Evolutionary conservation across 192 early-diverging fungal species (phyloP), one percentile per base, ranked within the genome.

Genomic region (Coemansia asiatica): DNA sequence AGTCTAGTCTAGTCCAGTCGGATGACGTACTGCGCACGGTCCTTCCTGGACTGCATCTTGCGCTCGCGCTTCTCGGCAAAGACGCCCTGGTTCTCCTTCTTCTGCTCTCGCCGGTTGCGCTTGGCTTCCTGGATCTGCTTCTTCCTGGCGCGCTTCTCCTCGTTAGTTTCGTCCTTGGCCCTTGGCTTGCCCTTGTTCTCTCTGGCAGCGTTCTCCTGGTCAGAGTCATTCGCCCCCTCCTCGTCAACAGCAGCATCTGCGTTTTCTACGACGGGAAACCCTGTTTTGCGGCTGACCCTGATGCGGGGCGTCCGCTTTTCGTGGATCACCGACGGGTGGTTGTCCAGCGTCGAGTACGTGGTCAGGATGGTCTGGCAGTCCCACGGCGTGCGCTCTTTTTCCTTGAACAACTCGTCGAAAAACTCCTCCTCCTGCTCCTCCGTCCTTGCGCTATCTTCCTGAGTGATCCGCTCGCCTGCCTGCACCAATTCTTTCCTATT

Each of bases 91-190:
- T 50, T 82, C n/a, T 74, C 71, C 50, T 67, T 73, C 75, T 78
- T 82, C 31, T 74, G 59, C 61, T 78, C 71, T 46, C 80, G 75
- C 55, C 80, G 71, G 23, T 57, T 46, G 26, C 69, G 68, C 76
- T 90, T 90, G 25, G 89, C 88, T 29, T 87, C 89, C 73, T 99
- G 97, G 63, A 95, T 68, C 29, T 86, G 85, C 65, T 85, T 86
- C 76, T 99, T 99, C 55, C 97, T 87, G 49, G 79, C 82, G 74
- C 91, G 92, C 87, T 96, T 97, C 64, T 99, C 95, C 60, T 95
- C 97, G 65, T 85, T 87, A 1, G 90, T 87, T 83, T 99, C 97
- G n/a, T 70, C 69, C 67, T 91, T 90, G 50, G 84, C 64, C 60
- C 97, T 83, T n/a, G 90, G 84, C 18, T 48, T 67, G 19, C 94